Percentiles rank a stretch among this genome's conserved stretches.
Evolutionary conservation across 2,329 filamentous ascomycete species (phyloP).

Genomic region (Verticillium longisporum): DNA sequence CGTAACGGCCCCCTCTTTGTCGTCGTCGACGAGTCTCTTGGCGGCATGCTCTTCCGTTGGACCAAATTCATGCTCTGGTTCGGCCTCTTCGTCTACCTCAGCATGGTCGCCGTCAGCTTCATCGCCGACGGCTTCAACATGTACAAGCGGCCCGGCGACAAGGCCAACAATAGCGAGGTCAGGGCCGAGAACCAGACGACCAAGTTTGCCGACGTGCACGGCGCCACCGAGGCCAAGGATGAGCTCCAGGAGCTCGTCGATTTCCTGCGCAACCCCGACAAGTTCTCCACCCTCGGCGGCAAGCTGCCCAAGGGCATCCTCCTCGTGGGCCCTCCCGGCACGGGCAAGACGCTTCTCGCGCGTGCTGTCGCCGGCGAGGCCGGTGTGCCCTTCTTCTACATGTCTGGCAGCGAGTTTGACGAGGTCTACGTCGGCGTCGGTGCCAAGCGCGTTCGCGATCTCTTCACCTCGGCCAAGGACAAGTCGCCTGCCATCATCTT

Average conservation of each 20-base stretch:
- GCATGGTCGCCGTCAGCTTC: conserved; percentile 72
- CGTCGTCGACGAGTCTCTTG: conserved; percentile 84
- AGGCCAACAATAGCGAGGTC: conserved; percentile 72
- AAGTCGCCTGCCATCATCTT: conserved; percentile 94
- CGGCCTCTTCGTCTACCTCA: conserved; percentile 69
- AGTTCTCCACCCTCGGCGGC: conserved; percentile 88
- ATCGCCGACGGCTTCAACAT: conserved; percentile 74
- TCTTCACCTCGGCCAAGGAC: conserved; percentile 74
- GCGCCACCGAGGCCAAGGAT: conserved; percentile 96
- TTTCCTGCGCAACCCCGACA: conserved; percentile 87
- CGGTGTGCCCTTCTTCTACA: conserved; percentile 98
- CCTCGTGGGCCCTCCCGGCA: conserved; percentile 90
- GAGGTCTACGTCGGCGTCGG: conserved; percentile 97
- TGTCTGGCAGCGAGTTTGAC: conserved; percentile 98
- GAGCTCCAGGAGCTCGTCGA: conserved; percentile 96
- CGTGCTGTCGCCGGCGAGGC: conserved; percentile 95
- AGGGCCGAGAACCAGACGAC: conserved; percentile 90
- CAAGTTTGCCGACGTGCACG: conserved; percentile 88
- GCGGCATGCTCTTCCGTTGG: conserved; percentile 80
- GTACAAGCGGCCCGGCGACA: conserved; percentile 70
- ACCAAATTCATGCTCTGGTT: conserved; percentile 80
- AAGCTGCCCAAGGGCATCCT: conserved; percentile 96
- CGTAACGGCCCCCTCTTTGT: conserved; percentile 90
- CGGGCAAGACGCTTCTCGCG: conserved; percentile 92
- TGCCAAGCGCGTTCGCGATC: conserved; percentile 89